Evolutionary conservation across 805 yeast species (phyloP).

Genomic region (Starmerella geochares): DNA sequence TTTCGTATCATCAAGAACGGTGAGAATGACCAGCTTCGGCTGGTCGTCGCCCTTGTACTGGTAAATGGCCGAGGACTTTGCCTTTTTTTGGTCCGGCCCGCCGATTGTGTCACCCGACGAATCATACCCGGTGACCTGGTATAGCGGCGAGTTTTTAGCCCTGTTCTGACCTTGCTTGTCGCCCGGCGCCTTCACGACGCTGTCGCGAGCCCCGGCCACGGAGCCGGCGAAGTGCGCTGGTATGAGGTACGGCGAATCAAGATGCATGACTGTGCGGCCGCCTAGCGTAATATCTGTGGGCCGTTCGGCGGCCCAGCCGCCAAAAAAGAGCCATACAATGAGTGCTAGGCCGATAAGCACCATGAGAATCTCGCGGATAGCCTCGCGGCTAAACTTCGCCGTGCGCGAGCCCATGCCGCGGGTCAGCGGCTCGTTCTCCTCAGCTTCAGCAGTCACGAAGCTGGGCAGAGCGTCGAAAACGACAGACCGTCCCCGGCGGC

Average conservation of each 20-base stretch:
- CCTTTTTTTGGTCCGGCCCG: not conserved
- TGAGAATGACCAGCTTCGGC: constrained; percentile 54
- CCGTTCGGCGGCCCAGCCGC: constrained; percentile 15
- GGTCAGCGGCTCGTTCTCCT: constrained; percentile 8
- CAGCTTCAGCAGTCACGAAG: constrained; percentile 23
- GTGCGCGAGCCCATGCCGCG: constrained; percentile 9
- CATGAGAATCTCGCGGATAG: constrained; percentile 23
- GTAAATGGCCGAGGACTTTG: constrained; percentile 13
- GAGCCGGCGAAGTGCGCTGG: constrained; percentile 24
- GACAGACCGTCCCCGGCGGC: constrained; percentile 24
- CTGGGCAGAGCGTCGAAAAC: constrained; percentile 25
- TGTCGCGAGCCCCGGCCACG: constrained; percentile 19
- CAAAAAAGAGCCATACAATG: constrained; percentile 27
- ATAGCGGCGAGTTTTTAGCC: constrained; percentile 2
- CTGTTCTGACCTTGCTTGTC: constrained; percentile 24
- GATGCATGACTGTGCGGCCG: constrained; percentile 12
- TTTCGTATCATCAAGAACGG: constrained; percentile 66
- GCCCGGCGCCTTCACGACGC: constrained; percentile 31
- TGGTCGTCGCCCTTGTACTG: constrained; percentile 20
- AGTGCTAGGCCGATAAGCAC: constrained; percentile 24
- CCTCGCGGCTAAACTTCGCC: constrained; percentile 21
- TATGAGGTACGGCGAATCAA: constrained; percentile 23
- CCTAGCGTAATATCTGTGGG: constrained; percentile 7
- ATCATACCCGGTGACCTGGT: constrained; percentile 8
- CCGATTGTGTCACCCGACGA: constrained; percentile 12